phyloP scores from a whole-genome alignment of 2,329 filamentous ascomycete species.

The Apiospora phragmitis region DNA sequence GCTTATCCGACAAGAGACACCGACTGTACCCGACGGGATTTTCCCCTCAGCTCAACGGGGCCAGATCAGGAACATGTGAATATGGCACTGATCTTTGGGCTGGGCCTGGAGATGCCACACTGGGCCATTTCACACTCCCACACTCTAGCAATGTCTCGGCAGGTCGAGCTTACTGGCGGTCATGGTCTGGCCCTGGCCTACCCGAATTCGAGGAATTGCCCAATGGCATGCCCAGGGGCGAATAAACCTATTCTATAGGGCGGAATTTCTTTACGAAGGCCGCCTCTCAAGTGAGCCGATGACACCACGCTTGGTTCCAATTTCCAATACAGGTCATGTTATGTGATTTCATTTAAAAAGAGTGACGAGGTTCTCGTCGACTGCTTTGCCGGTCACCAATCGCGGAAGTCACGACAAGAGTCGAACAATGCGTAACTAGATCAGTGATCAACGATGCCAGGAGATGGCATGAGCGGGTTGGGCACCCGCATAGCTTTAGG shows the following conservation, averaged over 20 bases:
- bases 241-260: background rate
- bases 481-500: slow-evolving; percentile 1
- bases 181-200: background rate
- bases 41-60: background rate
- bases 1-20: background rate
- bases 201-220: background rate
- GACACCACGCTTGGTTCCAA: background rate
- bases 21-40: background rate
- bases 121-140: background rate
- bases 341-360: slow-evolving; percentile 6
- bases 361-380: background rate
- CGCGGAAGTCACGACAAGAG: background rate
- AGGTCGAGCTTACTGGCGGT: background rate
- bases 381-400: background rate
- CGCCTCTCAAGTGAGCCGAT: background rate
- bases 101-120: background rate
- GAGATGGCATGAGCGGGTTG: slow-evolving; percentile 4
- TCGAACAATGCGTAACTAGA: background rate
- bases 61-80: background rate
- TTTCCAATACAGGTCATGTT: slow-evolving; percentile 3
- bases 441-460: background rate
- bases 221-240: background rate
- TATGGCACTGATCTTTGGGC: background rate
- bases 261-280: background rate
- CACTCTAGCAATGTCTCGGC: background rate